Percentiles rank a stretch among this genome's conserved stretches.
phyloP scores from a whole-genome alignment of 352 stramenopile genomes.

The Phytophthora nicotianae region DNA sequence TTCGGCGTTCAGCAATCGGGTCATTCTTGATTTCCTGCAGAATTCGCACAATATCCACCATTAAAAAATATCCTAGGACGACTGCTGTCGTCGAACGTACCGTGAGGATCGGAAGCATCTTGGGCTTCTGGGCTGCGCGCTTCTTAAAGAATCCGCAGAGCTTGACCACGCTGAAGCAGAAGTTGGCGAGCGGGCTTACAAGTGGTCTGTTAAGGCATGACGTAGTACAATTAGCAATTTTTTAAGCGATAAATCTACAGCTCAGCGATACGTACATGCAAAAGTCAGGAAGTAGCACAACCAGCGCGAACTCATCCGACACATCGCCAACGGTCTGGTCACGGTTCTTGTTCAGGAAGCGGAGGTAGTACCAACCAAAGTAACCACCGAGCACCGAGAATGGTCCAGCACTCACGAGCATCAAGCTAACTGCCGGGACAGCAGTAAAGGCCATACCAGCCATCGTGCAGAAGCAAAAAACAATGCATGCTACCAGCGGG shows the following conservation, averaged over 20 bases:
- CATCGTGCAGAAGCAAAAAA: conserved; percentile 60
- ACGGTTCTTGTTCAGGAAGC: conserved; percentile 81
- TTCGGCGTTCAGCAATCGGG: conserved; percentile 86
- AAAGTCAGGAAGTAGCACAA: conserved; percentile 71
- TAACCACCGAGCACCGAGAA: conserved; percentile 78
- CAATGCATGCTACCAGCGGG: conserved; percentile 52
- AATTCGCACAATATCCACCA: not conserved
- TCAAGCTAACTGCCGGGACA: conserved; percentile 42
- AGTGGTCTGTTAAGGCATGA: conserved; percentile 44
- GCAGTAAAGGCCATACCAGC: conserved; percentile 43
- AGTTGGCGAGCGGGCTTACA: conserved; percentile 70
- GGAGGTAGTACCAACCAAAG: conserved; percentile 88
- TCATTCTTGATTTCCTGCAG: conserved; percentile 61
- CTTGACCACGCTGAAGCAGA: conserved; percentile 85
- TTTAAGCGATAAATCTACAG: not conserved
- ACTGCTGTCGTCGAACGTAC: conserved; percentile 26
- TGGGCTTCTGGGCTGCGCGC: conserved; percentile 57
- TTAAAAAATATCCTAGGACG: not conserved
- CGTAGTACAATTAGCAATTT: conserved; percentile 5
- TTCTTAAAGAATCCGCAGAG: conserved; percentile 88
- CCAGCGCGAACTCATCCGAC: conserved; percentile 79
- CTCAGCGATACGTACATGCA: conserved; percentile 51
- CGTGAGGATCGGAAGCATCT: conserved; percentile 68
- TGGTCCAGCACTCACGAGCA: conserved; percentile 70
- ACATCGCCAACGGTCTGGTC: conserved; percentile 75